A percentile compares a stretch with the other conserved stretches of the same genome.
Evolutionary conservation across 2,329 filamentous ascomycete genomes (phyloP).

Genomic region (Alternaria rosae): DNA sequence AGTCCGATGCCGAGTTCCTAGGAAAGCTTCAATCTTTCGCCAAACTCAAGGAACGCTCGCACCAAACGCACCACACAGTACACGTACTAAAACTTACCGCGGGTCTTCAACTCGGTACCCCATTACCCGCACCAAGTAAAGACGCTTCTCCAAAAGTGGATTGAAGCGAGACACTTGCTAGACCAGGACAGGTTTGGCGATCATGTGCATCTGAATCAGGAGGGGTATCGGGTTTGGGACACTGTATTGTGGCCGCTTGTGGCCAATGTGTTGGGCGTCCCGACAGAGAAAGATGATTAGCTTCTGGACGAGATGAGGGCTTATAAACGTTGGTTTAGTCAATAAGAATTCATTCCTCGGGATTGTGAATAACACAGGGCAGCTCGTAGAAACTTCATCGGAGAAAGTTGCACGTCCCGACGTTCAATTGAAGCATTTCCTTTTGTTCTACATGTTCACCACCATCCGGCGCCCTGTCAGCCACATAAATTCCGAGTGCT

Average conservation of each 20-base stretch:
- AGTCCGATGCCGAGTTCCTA: background rate
- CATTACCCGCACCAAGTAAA: background rate
- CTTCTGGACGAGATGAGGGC: background rate
- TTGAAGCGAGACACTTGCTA: slow-evolving; percentile 11
- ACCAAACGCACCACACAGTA: background rate
- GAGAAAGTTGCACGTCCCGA: background rate
- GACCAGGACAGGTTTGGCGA: slow-evolving; percentile 18
- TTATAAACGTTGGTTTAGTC: background rate
- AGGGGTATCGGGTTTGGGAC: slow-evolving; percentile 20
- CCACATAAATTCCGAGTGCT: background rate
- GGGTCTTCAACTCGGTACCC: background rate
- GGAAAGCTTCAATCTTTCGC: background rate
- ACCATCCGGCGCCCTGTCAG: background rate
- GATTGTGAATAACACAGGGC: background rate
- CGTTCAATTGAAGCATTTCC: background rate
- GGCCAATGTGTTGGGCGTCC: background rate
- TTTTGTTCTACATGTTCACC: background rate
- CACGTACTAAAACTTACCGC: background rate
- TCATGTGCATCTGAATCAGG: slow-evolving; percentile 24
- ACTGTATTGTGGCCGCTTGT: slow-evolving; percentile 10
- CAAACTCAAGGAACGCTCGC: background rate
- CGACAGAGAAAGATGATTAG: background rate
- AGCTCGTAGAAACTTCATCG: background rate
- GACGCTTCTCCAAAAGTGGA: slow-evolving; percentile 1
- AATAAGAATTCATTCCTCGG: background rate